A percentile compares a stretch with the other conserved stretches of the same genome.
These are phyloP conservation scores for Gossypium stocksii DNA, from an alignment of 345 rosid genomes.

Conservation along the genomic window DNA sequence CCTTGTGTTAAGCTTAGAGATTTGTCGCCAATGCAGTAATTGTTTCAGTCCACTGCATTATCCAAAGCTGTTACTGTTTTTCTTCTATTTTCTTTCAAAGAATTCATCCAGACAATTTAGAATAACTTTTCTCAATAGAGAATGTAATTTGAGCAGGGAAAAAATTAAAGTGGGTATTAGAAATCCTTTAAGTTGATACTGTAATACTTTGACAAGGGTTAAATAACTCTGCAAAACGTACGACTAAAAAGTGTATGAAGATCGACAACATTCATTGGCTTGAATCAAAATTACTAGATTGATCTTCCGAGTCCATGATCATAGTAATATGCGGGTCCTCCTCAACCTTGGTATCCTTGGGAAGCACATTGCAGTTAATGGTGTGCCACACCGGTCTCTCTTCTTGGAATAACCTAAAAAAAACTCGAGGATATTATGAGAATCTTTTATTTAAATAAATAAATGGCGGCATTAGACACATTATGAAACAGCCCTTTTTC, in stretches of 20 bases:
- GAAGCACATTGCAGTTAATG: slow-evolving; percentile 69
- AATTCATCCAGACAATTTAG: background rate
- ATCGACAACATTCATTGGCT: slow-evolving; percentile 19
- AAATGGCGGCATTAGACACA: background rate
- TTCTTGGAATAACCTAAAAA: slow-evolving; percentile 78
- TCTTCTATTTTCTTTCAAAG: background rate
- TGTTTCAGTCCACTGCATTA: no score
- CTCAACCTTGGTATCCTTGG: slow-evolving; percentile 35
- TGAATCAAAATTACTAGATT: slow-evolving; percentile 22
- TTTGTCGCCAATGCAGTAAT: background rate
- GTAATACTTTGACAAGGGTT: background rate
- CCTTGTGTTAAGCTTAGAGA: no score
- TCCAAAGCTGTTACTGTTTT: background rate
- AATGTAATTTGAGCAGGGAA: background rate
- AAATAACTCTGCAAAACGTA: background rate
- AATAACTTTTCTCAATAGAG: background rate
- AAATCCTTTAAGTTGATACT: background rate
- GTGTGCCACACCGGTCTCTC: slow-evolving; percentile 89
- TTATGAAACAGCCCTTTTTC: background rate
- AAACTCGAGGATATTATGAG: background rate
- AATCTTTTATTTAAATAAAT: background rate
- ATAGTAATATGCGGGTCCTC: slow-evolving; percentile 33
- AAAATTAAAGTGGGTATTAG: background rate
- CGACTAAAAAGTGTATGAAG: background rate
- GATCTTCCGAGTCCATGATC: slow-evolving; percentile 37